Evolutionary conservation across 169 alveolate genomes (phyloP), one percentile per base, ranked within the genome.

Genomic region (Plasmodium gaboni): DNA sequence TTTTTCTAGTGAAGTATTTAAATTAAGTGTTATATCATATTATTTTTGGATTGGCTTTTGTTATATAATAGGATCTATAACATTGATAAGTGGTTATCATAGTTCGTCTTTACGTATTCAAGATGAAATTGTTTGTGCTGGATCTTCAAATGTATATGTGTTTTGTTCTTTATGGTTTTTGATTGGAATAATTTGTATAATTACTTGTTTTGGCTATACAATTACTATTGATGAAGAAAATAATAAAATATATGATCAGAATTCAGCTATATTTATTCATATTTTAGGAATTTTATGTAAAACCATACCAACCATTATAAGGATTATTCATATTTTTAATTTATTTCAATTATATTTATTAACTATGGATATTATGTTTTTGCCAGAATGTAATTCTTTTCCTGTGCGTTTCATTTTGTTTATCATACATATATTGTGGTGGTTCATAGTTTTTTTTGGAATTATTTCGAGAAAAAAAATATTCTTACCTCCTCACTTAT

Each of bases 381-480:
- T 78, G 19, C 89, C 89, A 15, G 89, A 78, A 24, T 78, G 89
- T 57, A 78, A 78, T 51, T 64, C 89, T n/a, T 67, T 78, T 57
- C 48, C 67, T 51, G 76, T 78, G 1, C 55, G 89, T 6, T 78
- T 78, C 24, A 69, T 78, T 48, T 51, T 78, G 8, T 64, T 78
- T 17, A 48, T 78, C 67, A 46, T 78, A 50, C 76, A 78, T 51
- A 78, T 78, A 12, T 28, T 78, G 2, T 78, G 89, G 89, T 78
- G 89, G 89, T 12, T 57, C 0, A 78, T 78, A 32, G 78, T 78
- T 10, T 26, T 78, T 51, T 78, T 78, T 38, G 89, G 89, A 4
- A 67, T 78, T 51, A 57, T 65, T 57, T 78, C 89, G 13, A 78
- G 78, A 69, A 78, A 59, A 44, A 65, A 28, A 69, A 65, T 60